Percentiles rank a stretch among this genome's conserved stretches.
These are phyloP conservation scores for Sinapis alba DNA, from an alignment of 441 rosid species.

Conservation along the genomic window DNA sequence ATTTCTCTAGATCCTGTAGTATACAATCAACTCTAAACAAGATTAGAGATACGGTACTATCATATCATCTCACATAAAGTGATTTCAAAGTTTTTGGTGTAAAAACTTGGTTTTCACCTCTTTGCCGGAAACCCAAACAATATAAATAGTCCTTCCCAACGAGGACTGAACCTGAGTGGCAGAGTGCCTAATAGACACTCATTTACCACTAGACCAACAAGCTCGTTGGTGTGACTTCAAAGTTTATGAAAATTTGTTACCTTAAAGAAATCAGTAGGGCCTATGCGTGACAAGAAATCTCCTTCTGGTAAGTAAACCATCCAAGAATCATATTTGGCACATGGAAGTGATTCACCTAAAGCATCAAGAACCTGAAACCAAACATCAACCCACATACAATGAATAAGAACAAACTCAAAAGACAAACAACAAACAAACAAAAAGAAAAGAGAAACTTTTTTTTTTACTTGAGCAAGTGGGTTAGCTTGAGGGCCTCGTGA, in stretches of 20 bases:
- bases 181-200: no score
- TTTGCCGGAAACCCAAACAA: no score
- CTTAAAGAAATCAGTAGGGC: slow-evolving; percentile 92
- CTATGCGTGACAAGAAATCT: slow-evolving; percentile 87
- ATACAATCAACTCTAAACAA: slow-evolving; percentile 7
- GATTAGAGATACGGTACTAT: background rate
- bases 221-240: no score
- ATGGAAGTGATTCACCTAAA: slow-evolving; percentile 81
- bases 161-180: no score
- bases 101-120: no score
- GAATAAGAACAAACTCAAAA: slow-evolving; percentile 14
- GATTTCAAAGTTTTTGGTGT: background rate
- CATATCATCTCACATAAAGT: background rate
- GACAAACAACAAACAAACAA: background rate
- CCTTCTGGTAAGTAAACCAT: slow-evolving; percentile 94
- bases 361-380: slow-evolving; percentile 80
- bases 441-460: background rate
- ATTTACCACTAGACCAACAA: no score
- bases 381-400: slow-evolving; percentile 4
- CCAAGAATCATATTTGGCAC: slow-evolving; percentile 88
- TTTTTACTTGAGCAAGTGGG: slow-evolving; percentile 86
- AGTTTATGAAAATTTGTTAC: slow-evolving; percentile 38
- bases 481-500: slow-evolving; percentile 90
- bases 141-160: no score
- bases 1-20: slow-evolving; percentile 78